These are phyloP conservation scores for Rhodomyrtus psidioides DNA, from an alignment of 441 rosid genomes.

Conservation along the genomic window DNA sequence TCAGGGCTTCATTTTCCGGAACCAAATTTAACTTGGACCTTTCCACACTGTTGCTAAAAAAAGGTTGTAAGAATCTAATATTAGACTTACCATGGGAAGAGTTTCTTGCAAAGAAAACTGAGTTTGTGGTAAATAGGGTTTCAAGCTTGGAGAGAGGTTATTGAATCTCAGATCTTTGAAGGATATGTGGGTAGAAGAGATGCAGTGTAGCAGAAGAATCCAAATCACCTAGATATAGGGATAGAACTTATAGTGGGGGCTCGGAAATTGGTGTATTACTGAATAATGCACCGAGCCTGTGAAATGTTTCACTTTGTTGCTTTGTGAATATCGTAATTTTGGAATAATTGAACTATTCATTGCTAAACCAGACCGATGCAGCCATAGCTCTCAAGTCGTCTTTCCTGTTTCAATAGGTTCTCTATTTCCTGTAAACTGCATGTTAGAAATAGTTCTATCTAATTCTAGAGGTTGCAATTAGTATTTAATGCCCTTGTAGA, in stretches of 20 bases:
- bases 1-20: background rate
- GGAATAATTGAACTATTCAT: background rate
- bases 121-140: background rate
- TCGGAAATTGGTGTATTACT: background rate
- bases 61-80: background rate
- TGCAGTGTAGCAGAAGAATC: background rate
- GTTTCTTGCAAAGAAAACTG: background rate
- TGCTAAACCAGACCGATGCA: background rate
- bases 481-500: background rate
- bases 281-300: background rate
- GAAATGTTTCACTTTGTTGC: background rate
- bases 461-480: background rate
- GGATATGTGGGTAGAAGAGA: background rate
- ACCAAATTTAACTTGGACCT: background rate
- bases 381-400: background rate
- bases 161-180: background rate
- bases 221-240: background rate
- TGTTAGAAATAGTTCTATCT: background rate
- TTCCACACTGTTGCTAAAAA: background rate
- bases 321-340: background rate
- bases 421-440: background rate
- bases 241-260: background rate
- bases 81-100: background rate
- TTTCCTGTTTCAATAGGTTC: background rate
- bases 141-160: background rate